Conservation (phyloP, 2,329 filamentous ascomycete species). For the Furcasterigmium furcatum region DNA sequence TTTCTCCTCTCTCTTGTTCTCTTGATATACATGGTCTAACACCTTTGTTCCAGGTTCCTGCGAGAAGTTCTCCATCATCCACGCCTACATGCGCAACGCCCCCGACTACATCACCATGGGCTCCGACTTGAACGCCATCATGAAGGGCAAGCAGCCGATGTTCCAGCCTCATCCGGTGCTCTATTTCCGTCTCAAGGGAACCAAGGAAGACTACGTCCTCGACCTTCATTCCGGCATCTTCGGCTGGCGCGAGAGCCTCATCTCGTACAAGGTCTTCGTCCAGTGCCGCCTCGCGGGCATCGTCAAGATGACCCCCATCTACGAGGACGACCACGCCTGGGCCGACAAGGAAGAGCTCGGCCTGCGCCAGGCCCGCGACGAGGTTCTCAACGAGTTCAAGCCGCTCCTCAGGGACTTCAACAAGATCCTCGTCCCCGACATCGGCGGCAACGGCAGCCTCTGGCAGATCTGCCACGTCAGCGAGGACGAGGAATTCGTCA, state of each 20-base stretch:
- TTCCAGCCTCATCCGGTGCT: slow-evolving; percentile 13
- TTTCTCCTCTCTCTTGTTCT: background rate
- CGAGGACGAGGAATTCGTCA: background rate
- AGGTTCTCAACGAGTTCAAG: background rate
- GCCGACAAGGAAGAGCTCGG: slow-evolving; percentile 3
- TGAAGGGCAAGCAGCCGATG: slow-evolving; percentile 11
- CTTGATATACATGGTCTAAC: background rate
- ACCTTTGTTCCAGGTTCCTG: slow-evolving; percentile 6
- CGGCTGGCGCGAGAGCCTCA: slow-evolving; percentile 3
- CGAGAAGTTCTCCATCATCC: slow-evolving; percentile 7
- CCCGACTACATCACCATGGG: background rate
- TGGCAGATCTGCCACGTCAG: slow-evolving; percentile 1
- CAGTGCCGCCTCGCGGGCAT: slow-evolving; percentile 3
- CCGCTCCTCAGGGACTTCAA: slow-evolving; percentile 1
- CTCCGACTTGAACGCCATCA: background rate
- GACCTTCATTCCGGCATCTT: slow-evolving; percentile 8
- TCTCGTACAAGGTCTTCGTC: slow-evolving; percentile 5
- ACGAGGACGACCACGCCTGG: background rate
- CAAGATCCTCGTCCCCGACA: background rate
- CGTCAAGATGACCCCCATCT: background rate
- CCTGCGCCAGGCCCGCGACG: slow-evolving; percentile 3
- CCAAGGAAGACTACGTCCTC: slow-evolving; percentile 5
- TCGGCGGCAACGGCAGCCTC: background rate
- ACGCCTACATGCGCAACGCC: slow-evolving; percentile 10
- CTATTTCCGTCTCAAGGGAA: slow-evolving; percentile 4